Percentiles rank a stretch among this genome's conserved stretches.
phyloP scores from a whole-genome alignment of 148 eudicot species.

The Rhododendron simsii region DNA sequence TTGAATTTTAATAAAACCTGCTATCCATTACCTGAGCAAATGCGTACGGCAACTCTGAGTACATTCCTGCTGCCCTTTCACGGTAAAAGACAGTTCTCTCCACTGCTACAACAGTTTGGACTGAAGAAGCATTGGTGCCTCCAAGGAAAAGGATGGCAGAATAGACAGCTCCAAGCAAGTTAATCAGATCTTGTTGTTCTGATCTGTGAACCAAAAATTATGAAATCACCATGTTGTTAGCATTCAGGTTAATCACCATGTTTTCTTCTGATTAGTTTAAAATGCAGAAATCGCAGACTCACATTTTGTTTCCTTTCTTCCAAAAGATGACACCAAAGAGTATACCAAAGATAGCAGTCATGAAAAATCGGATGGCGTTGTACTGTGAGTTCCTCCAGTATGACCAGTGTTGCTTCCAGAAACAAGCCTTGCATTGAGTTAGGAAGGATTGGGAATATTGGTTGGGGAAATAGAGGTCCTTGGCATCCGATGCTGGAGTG shows the following conservation, averaged over 20 bases:
- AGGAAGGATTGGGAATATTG: slow-evolving; percentile 37
- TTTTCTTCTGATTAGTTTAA: background rate
- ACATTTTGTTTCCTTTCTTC: slow-evolving; percentile 35
- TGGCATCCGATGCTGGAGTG: slow-evolving; percentile 33
- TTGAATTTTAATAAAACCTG: background rate
- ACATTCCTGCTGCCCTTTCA: slow-evolving; percentile 55
- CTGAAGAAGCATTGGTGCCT: slow-evolving; percentile 36
- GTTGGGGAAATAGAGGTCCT: slow-evolving; percentile 38
- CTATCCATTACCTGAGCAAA: slow-evolving; percentile 35
- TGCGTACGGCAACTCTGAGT: slow-evolving; percentile 47
- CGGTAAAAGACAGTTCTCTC: slow-evolving; percentile 54
- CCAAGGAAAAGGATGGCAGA: slow-evolving; percentile 42
- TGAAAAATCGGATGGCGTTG: slow-evolving; percentile 35
- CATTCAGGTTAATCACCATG: background rate
- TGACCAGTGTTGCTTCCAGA: slow-evolving; percentile 53
- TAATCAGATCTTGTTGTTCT: slow-evolving; percentile 38
- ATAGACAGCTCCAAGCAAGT: slow-evolving; percentile 43
- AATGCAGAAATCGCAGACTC: slow-evolving; percentile 4
- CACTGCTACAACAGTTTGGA: slow-evolving; percentile 39
- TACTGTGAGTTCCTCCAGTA: slow-evolving; percentile 51
- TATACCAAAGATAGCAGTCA: slow-evolving; percentile 33
- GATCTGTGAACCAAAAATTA: slow-evolving; percentile 16
- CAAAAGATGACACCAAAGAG: slow-evolving; percentile 48
- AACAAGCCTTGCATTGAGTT: slow-evolving; percentile 44
- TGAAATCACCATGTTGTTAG: background rate